A percentile compares a stretch with the other conserved stretches of the same genome.
phyloP scores from a whole-genome alignment of 352 stramenopile genomes.

The Hyaloperonospora arabidopsidis region DNA sequence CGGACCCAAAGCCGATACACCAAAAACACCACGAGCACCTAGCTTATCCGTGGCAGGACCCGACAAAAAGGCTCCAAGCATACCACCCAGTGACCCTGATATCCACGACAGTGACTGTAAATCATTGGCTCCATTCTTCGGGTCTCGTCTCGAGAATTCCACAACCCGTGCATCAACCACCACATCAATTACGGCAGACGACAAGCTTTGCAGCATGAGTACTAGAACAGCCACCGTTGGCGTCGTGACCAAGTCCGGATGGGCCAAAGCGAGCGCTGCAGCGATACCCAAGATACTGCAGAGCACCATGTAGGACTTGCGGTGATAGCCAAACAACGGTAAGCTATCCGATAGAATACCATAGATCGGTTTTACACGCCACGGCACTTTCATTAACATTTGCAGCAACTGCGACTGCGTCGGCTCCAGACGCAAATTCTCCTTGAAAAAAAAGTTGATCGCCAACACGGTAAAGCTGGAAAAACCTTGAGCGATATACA shows the following conservation, averaged over 20 bases:
- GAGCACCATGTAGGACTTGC: slow-evolving; percentile 92
- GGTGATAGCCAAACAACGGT: slow-evolving; percentile 90
- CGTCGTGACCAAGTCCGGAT: slow-evolving; percentile 50
- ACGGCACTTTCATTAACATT: slow-evolving; percentile 90
- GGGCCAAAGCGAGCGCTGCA: slow-evolving; percentile 50
- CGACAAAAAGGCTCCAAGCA: slow-evolving; percentile 90
- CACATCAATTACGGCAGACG: slow-evolving; percentile 93
- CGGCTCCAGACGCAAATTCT: slow-evolving; percentile 90
- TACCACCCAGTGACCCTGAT: slow-evolving; percentile 84
- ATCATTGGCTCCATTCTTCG: slow-evolving; percentile 81
- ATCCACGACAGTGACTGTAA: slow-evolving; percentile 94
- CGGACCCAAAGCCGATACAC: slow-evolving; percentile 82
- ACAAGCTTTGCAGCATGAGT: slow-evolving; percentile 79
- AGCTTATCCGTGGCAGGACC: slow-evolving; percentile 85
- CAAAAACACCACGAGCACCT: slow-evolving; percentile 88
- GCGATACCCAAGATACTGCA: slow-evolving; percentile 61
- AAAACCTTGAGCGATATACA: slow-evolving; percentile 93
- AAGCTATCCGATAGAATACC: slow-evolving; percentile 93
- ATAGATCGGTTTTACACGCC: slow-evolving; percentile 94
- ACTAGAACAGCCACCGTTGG: slow-evolving; percentile 42
- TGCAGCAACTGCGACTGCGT: slow-evolving; percentile 88
- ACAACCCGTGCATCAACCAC: slow-evolving; percentile 95
- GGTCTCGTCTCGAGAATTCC: slow-evolving; percentile 85
- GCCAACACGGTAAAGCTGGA: slow-evolving; percentile 88
- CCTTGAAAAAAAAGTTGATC: slow-evolving; percentile 96